Conservation (phyloP, 2,329 filamentous ascomycete genomes). For the Ophiostoma ulmi region DNA sequence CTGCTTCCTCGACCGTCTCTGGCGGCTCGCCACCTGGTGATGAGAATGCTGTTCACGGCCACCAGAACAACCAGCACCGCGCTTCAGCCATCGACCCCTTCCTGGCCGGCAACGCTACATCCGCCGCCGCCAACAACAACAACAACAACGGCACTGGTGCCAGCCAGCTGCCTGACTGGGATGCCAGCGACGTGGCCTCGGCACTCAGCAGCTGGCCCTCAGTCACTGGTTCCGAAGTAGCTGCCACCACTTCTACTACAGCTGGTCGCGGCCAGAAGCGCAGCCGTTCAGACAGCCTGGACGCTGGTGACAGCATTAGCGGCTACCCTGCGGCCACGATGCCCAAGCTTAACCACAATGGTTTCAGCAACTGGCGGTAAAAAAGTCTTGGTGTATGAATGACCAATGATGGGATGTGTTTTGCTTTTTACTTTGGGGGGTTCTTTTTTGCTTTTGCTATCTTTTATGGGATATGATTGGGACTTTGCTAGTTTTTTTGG, state of each 20-base stretch:
- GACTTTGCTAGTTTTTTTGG: neutral
- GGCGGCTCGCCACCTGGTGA: conserved; percentile 30
- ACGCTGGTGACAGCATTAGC: conserved; percentile 24
- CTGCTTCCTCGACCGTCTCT: conserved; percentile 30
- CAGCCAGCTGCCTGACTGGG: conserved; percentile 27
- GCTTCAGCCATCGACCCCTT: conserved; percentile 30
- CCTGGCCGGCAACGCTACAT: conserved; percentile 27
- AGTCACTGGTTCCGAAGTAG: neutral
- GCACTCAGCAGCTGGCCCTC: conserved; percentile 24
- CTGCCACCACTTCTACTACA: conserved; percentile 22
- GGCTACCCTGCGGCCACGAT: conserved; percentile 28
- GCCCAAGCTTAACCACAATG: conserved; percentile 27
- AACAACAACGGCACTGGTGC: conserved; percentile 9
- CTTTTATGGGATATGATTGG: conserved; percentile 23
- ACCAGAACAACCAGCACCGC: conserved; percentile 22
- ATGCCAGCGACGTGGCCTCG: conserved; percentile 29
- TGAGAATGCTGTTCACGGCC: conserved; percentile 24
- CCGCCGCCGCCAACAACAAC: conserved; percentile 19
- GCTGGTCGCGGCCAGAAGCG: conserved; percentile 33
- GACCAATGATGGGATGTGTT: neutral
- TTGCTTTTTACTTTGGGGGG: neutral
- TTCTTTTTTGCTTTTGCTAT: neutral
- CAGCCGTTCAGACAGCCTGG: conserved; percentile 34
- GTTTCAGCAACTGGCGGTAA: conserved; percentile 28
- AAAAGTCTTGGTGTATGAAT: neutral